A percentile compares a stretch with the other conserved stretches of the same genome.
Evolutionary conservation across 768 basidiomycete species (phyloP).

Genomic region (Xerocomellus chrysenteron): DNA sequence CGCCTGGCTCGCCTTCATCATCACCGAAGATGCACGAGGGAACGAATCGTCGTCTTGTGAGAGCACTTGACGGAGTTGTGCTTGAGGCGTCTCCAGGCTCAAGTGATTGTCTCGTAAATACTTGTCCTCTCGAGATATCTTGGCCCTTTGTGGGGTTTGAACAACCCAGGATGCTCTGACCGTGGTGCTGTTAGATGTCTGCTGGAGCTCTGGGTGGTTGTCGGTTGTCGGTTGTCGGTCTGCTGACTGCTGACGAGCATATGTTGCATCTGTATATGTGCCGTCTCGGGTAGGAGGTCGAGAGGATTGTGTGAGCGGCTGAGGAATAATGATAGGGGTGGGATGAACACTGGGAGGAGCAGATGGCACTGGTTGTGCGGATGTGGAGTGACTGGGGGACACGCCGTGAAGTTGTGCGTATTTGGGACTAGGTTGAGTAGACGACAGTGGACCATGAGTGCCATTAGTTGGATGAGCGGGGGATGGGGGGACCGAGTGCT

Average conservation of each 20-base stretch:
- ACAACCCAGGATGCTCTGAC: slow-evolving; percentile 34
- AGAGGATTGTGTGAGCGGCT: slow-evolving; percentile 21
- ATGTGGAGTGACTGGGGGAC: slow-evolving; percentile 7
- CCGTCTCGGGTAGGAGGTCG: slow-evolving; percentile 29
- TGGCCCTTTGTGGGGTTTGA: slow-evolving; percentile 26
- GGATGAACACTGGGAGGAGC: slow-evolving; percentile 17
- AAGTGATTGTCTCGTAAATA: slow-evolving; percentile 23
- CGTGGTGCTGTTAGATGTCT: slow-evolving; percentile 20
- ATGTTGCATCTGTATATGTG: slow-evolving; percentile 3
- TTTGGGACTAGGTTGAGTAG: slow-evolving; percentile 28
- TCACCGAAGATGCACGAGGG: slow-evolving; percentile 26
- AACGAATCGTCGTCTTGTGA: slow-evolving; percentile 27
- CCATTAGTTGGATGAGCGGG: slow-evolving; percentile 12
- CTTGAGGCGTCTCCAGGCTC: slow-evolving; percentile 22
- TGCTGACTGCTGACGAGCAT: slow-evolving; percentile 7
- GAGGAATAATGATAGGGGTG: slow-evolving; percentile 24
- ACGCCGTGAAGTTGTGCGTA: slow-evolving; percentile 16
- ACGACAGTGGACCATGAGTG: slow-evolving; percentile 5
- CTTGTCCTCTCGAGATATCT: slow-evolving; percentile 30
- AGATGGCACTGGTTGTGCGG: slow-evolving; percentile 20
- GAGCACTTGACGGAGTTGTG: slow-evolving; percentile 33
- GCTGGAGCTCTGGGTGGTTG: slow-evolving; percentile 9
- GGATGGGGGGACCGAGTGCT: slow-evolving; percentile 21
- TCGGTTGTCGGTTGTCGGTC: slow-evolving; percentile 14
- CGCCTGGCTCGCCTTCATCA: slow-evolving; percentile 28